Conservation (phyloP, 225 moss, liverwort and hornwort genomes). For the Marchantia polymorpha region DNA sequence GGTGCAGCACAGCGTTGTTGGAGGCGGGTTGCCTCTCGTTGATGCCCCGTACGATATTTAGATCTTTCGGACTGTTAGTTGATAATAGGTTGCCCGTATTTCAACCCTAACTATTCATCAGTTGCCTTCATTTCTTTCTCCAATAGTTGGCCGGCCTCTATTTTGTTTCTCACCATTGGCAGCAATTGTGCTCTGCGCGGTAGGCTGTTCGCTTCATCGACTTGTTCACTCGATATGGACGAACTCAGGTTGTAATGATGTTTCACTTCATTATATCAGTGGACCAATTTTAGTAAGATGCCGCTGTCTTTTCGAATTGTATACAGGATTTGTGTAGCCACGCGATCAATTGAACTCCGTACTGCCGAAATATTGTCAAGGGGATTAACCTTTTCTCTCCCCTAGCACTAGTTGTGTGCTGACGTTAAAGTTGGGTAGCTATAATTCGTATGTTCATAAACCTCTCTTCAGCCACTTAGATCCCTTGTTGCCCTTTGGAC, state of each 20-base stretch:
- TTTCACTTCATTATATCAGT: conserved; percentile 3
- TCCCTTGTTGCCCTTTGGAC: background rate
- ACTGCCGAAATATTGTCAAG: background rate
- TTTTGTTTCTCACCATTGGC: background rate
- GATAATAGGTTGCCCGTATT: conserved; percentile 19
- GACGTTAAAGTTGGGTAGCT: background rate
- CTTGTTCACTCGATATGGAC: conserved; percentile 5
- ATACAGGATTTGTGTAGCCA: background rate
- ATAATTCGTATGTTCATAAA: background rate
- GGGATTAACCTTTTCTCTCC: background rate
- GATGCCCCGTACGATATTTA: background rate
- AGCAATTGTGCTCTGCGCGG: background rate
- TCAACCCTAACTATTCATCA: conserved; percentile 15
- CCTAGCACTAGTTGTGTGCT: background rate
- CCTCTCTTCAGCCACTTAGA: background rate
- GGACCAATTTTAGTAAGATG: background rate
- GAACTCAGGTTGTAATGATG: background rate
- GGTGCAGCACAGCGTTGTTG: conserved; percentile 7
- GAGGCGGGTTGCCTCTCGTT: background rate
- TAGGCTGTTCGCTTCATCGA: conserved; percentile 11
- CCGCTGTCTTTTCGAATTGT: background rate
- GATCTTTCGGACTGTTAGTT: background rate
- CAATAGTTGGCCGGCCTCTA: conserved; percentile 14
- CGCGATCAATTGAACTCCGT: background rate
- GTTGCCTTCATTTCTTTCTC: conserved; percentile 14